Percentiles rank a stretch among this genome's conserved stretches.
These are phyloP conservation scores for Hamamelis virginiana DNA, from an alignment of 164 flowering plant species.

Conservation along the genomic window DNA sequence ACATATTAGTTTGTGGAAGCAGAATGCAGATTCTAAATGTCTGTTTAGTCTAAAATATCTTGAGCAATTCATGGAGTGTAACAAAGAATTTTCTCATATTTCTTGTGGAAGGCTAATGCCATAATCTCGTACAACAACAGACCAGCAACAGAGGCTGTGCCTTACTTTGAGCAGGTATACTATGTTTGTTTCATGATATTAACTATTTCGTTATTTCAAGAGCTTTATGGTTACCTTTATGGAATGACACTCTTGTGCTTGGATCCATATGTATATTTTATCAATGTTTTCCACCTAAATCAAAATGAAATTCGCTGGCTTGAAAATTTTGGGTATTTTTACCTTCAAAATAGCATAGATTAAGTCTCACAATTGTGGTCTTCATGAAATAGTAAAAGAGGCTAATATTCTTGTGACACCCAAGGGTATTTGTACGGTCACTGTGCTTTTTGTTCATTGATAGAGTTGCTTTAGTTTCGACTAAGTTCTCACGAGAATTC, in stretches of 20 bases:
- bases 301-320: background rate
- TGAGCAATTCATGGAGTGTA: constrained; percentile 29
- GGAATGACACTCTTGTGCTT: background rate
- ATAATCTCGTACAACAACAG: constrained; percentile 92
- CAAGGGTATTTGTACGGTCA: background rate
- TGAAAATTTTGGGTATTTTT: background rate
- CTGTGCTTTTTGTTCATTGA: background rate
- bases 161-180: constrained; percentile 97
- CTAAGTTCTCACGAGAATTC: too few relatives aligned
- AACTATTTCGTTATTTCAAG: background rate
- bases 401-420: background rate
- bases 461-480: too few relatives aligned
- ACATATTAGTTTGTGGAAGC: constrained; percentile 11
- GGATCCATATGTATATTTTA: background rate
- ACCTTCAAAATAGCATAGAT: background rate
- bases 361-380: too few relatives aligned
- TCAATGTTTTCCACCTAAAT: background rate
- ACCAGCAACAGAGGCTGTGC: constrained; percentile 95
- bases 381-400: background rate
- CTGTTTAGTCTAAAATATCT: constrained; percentile 17
- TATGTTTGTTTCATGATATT: background rate
- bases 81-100: constrained; percentile 29
- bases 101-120: constrained; percentile 82
- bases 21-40: constrained; percentile 18
- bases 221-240: background rate